Evolutionary conservation across 345 rosid species (phyloP).

Genomic region (Barbarea vulgaris): DNA sequence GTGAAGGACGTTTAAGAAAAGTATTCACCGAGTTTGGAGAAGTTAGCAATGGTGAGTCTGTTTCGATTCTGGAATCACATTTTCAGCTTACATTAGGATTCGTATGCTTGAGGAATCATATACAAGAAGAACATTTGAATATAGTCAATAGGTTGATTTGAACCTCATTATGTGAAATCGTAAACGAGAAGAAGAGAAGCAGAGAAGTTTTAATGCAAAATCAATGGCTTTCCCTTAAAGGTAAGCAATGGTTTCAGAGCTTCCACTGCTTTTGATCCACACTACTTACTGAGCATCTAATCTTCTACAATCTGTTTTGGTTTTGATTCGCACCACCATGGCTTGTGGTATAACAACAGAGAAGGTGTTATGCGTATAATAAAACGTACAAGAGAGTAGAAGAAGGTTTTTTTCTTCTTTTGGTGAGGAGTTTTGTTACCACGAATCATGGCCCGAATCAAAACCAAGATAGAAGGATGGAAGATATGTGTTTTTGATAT

Average conservation of each 20-base stretch:
- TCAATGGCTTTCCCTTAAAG: not conserved
- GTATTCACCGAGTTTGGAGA: slow-evolving; percentile 56
- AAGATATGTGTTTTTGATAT: not conserved
- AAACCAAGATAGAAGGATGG: not conserved
- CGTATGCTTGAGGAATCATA: not conserved
- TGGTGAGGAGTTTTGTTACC: not conserved
- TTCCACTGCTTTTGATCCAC: not conserved
- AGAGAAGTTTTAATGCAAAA: not conserved
- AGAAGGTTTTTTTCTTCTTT: not conserved
- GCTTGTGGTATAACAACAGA: not conserved
- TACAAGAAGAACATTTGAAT: not conserved
- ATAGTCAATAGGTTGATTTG: not conserved
- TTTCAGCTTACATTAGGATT: slow-evolving; percentile 2
- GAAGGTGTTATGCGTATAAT: not conserved
- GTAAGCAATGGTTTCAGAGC: not conserved
- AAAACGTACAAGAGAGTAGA: not conserved
- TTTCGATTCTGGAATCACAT: slow-evolving; percentile 1
- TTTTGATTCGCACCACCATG: not conserved
- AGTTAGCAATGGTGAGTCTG: slow-evolving; percentile 48
- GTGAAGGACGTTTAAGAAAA: slow-evolving; percentile 54
- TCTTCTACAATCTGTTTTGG: not conserved
- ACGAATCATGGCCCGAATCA: not conserved
- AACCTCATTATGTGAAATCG: not conserved
- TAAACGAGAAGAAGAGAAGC: not conserved
- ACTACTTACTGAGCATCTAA: not conserved